Conservation (phyloP, 2,329 filamentous ascomycete species). For the Aspergillus terreus region DNA sequence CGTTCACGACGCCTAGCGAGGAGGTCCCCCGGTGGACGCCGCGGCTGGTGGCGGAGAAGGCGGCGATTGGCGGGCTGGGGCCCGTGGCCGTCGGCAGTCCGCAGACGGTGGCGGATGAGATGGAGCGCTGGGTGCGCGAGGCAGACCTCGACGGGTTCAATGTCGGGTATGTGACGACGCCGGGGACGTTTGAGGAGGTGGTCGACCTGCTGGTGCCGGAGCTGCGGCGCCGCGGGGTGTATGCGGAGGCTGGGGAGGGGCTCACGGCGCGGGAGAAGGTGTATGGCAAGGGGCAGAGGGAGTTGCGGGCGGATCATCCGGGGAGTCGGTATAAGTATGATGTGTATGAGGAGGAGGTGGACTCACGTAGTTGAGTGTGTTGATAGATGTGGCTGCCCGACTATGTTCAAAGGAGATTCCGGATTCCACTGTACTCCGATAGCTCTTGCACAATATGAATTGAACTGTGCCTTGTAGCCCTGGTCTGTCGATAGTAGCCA, state of each 20-base stretch:
- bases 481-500: too few relatives aligned
- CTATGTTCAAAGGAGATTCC: too few relatives aligned
- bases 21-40: constrained; percentile 47
- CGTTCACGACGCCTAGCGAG: constrained; percentile 49
- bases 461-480: too few relatives aligned
- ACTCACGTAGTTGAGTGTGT: too few relatives aligned
- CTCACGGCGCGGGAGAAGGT: constrained; percentile 58
- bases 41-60: constrained; percentile 44
- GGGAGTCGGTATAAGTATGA: constrained; percentile 61
- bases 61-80: constrained; percentile 48
- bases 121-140: constrained; percentile 46
- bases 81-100: constrained; percentile 48
- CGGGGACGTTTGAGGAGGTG: constrained; percentile 52
- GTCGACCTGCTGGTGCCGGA: constrained; percentile 50
- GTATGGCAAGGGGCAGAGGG: constrained; percentile 57
- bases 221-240: constrained; percentile 40
- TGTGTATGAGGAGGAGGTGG: constrained; percentile 54
- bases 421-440: too few relatives aligned
- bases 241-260: constrained; percentile 31
- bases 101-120: constrained; percentile 44
- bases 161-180: constrained; percentile 48
- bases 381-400: too few relatives aligned
- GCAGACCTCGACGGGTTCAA: constrained; percentile 44
- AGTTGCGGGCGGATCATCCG: constrained; percentile 56
- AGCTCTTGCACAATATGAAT: too few relatives aligned